Evolutionary conservation across 169 alveolate species (phyloP).

Genomic region (Babesia bovis): DNA sequence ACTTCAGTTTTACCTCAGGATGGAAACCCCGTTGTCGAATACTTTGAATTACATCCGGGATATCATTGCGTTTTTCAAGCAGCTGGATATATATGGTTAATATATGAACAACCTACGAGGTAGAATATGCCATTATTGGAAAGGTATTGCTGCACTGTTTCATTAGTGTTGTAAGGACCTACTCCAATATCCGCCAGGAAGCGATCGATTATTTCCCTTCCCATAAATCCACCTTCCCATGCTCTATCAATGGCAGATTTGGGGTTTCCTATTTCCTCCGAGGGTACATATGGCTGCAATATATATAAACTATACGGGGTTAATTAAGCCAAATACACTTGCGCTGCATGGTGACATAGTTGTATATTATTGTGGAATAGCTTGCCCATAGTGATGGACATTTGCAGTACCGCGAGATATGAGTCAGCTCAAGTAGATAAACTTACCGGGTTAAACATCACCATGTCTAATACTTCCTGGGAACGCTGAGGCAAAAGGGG

Average conservation of each 20-base stretch:
- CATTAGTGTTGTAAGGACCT: background rate
- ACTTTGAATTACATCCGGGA: background rate
- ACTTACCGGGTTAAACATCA: slow-evolving; percentile 64
- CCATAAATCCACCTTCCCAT: slow-evolving; percentile 65
- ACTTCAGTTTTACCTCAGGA: slow-evolving; percentile 20
- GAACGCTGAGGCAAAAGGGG: background rate
- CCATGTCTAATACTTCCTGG: slow-evolving; percentile 21
- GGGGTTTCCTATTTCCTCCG: background rate
- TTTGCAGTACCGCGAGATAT: background rate
- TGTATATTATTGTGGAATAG: too few relatives aligned
- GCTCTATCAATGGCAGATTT: slow-evolving; percentile 29
- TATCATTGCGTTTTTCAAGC: slow-evolving; percentile 52
- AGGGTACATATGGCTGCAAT: slow-evolving; percentile 63
- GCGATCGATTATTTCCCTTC: slow-evolving; percentile 43
- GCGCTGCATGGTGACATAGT: too few relatives aligned
- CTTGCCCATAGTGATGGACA: background rate
- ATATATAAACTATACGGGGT: too few relatives aligned
- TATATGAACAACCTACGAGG: slow-evolving; percentile 57
- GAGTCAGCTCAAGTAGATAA: background rate
- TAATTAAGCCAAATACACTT: background rate
- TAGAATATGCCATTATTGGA: slow-evolving; percentile 42
- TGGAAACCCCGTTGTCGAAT: slow-evolving; percentile 12
- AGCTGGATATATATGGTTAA: too few relatives aligned
- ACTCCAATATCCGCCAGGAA: slow-evolving; percentile 40
- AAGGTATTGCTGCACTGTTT: slow-evolving; percentile 18